A percentile compares a stretch with the other conserved stretches of the same genome.
phyloP scores from a whole-genome alignment of 2,329 filamentous ascomycete genomes.

The Alternaria arborescens region DNA sequence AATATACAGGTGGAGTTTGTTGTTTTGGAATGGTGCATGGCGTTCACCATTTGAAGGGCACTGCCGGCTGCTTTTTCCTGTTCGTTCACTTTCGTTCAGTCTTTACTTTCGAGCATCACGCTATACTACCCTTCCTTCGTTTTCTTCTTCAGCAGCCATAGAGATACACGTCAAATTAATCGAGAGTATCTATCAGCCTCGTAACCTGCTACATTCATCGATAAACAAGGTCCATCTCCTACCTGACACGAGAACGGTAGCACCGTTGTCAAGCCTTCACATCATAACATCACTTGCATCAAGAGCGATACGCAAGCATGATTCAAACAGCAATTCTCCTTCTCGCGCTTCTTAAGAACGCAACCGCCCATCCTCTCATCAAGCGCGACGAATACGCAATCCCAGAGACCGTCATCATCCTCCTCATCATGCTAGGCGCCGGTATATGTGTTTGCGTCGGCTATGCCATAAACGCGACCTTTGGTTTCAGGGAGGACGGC shows the following conservation, averaged over 20 bases:
- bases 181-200: not conserved
- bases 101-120: not conserved
- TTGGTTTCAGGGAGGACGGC: slow-evolving; percentile 19
- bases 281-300: not conserved
- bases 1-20: not conserved
- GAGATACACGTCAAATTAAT: not conserved
- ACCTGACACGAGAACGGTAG: not conserved
- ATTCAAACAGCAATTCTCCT: not conserved
- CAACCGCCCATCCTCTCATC: slow-evolving; percentile 9
- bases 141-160: not conserved
- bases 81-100: not conserved
- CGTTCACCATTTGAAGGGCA: not conserved
- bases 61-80: not conserved
- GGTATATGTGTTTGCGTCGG: slow-evolving; percentile 25
- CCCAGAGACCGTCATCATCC: slow-evolving; percentile 27
- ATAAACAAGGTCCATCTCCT: not conserved
- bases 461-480: slow-evolving; percentile 29
- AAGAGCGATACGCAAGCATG: not conserved
- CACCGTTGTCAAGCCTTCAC: too few species aligned
- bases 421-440: slow-evolving; percentile 31
- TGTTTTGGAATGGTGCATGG: not conserved
- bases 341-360: not conserved
- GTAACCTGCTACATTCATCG: not conserved
- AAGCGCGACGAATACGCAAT: slow-evolving; percentile 29
- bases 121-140: not conserved